Evolutionary conservation across 441 rosid genomes (phyloP).

Genomic region (Erodium trifolium): DNA sequence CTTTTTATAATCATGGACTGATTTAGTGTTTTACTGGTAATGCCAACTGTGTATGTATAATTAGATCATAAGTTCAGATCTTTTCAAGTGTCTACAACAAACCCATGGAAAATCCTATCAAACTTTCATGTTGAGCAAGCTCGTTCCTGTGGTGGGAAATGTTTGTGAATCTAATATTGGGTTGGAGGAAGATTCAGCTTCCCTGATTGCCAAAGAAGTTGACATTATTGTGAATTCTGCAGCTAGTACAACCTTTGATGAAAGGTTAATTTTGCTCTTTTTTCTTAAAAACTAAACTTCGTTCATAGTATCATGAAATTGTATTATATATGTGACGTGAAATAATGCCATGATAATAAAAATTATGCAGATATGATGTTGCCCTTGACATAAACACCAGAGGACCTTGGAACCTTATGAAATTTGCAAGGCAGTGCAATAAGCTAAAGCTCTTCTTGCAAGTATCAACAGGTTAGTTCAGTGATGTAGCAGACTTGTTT

Average conservation of each 20-base stretch:
- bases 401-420: constrained; percentile 67
- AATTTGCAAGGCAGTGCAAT: constrained; percentile 64
- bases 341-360: constrained; percentile 12
- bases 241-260: constrained; percentile 59
- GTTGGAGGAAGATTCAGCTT: constrained; percentile 45
- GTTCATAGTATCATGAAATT: no score
- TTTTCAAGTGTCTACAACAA: constrained; percentile 60
- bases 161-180: constrained; percentile 60
- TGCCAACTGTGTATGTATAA: constrained; percentile 9
- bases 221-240: constrained; percentile 33
- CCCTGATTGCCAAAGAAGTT: constrained; percentile 51
- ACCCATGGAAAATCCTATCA: constrained; percentile 62
- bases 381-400: constrained; percentile 68
- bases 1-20: no score
- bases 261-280: constrained; percentile 39
- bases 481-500: not conserved
- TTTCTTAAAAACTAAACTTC: no score
- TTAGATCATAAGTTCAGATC: constrained; percentile 68
- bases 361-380: constrained; percentile 58
- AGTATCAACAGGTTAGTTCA: constrained; percentile 64
- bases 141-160: constrained; percentile 72
- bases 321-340: not conserved
- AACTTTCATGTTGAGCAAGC: constrained; percentile 66
- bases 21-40: no score
- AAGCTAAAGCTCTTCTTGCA: constrained; percentile 75